Base-by-base conservation (phyloP, 176 grass and related monocot genomes). In the Pharus latifolius region DNA sequence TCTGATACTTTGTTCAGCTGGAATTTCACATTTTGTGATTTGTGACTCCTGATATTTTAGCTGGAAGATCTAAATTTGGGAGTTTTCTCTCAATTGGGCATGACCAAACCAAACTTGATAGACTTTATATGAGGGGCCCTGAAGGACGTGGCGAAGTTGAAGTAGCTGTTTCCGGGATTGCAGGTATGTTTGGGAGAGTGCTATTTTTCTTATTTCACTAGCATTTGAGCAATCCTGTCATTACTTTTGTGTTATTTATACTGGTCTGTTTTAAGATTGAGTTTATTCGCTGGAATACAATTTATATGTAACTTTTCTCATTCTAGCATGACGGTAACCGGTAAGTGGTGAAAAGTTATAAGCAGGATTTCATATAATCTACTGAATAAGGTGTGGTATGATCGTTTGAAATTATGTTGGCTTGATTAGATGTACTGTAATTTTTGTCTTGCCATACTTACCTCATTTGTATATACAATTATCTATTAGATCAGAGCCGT, bases 121-220 rank as follows among this genome's bases (percentile, higher is more conserved):
- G 68, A 75, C 78, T 98, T 77, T 91, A 80, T 66, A 98, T 98
- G 95, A 84, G 78, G 60, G 94, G 94, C 16, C 94, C 94, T 54
- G 89, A 88, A 80, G 89, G 87, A 10, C 90, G 90, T n/a, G 95
- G 95, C 16, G 87, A 98, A 78, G 90, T 98, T 82, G 95, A 98
- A 92, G 95, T 98, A 54, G 90, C 84, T 83, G 90, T 98, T 78
- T 98, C 90, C 37, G 76, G 95, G 63, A 80, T 98, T 62, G 81
- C 82, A 88, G 94, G 89, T 93, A 28, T 63, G 8, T 31, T 68
- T 73, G 67, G 15, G 3, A 2, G 17, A 54, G 20, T 44, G 6
- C 32, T 49, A 25, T 35, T 38, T 38, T 45, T 67, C 8, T 15
- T 30, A 47, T 54, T 28, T 74, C 48, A 35, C 65, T 40, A 62